Conservation (phyloP, 1,284 basidiomycete genomes). For the Abortiporus biennis region DNA sequence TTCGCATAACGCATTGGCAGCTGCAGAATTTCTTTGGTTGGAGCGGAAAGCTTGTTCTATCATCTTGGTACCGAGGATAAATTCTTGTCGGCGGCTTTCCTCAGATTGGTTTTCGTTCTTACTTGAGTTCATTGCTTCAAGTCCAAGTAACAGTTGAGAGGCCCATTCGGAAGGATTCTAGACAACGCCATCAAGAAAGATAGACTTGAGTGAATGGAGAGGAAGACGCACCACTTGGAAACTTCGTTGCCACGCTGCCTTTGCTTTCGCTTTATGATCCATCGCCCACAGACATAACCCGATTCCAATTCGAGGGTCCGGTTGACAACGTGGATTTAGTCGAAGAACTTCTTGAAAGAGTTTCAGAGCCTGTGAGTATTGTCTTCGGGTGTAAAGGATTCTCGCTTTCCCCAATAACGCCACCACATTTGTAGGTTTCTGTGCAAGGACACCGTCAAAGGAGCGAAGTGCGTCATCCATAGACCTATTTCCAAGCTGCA, state of each 20-base stretch:
- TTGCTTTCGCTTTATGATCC: constrained; percentile 74
- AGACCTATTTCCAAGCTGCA: constrained; percentile 74
- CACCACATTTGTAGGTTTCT: constrained; percentile 78
- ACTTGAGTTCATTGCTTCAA: constrained; percentile 79
- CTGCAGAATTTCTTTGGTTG: constrained; percentile 71
- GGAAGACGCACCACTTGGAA: constrained; percentile 65
- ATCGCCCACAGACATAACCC: constrained; percentile 89
- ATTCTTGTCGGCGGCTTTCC: constrained; percentile 50
- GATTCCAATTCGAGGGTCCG: constrained; percentile 91
- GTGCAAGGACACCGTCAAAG: constrained; percentile 77
- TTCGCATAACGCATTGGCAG: constrained; percentile 74
- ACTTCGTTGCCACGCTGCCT: constrained; percentile 83
- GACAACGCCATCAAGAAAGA: constrained; percentile 7
- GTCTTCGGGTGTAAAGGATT: constrained; percentile 74
- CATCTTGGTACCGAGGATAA: constrained; percentile 57
- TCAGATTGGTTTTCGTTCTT: constrained; percentile 58
- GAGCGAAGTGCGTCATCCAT: constrained; percentile 75
- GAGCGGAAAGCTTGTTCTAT: constrained; percentile 71
- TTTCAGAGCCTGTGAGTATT: constrained; percentile 74
- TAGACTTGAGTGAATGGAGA: background rate
- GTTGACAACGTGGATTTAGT: constrained; percentile 70
- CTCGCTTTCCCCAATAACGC: constrained; percentile 80
- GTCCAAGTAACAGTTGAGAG: constrained; percentile 73
- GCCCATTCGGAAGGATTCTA: constrained; percentile 78
- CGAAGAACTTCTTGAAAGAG: constrained; percentile 81